Conservation (phyloP, 2,329 filamentous ascomycete species). For the Fusarium falciforme region DNA sequence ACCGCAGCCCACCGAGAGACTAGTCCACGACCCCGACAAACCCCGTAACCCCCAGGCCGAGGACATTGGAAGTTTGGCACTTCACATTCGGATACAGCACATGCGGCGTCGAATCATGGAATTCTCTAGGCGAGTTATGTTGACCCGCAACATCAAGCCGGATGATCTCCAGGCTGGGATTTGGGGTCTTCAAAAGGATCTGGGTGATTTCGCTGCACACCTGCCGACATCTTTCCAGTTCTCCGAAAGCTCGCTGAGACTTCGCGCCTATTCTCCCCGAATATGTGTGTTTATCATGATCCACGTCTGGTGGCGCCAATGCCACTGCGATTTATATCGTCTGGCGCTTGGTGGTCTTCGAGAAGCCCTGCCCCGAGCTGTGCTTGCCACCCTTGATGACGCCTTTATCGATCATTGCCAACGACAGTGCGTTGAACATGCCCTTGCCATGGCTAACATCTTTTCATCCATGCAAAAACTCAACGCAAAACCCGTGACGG, state of each 20-base stretch:
- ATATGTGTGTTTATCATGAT: constrained; percentile 71
- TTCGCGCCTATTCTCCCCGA: constrained; percentile 67
- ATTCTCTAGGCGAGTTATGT: constrained; percentile 59
- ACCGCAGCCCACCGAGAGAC: constrained; percentile 64
- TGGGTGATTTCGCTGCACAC: constrained; percentile 64
- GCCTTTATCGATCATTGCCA: constrained; percentile 63
- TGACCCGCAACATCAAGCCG: constrained; percentile 53
- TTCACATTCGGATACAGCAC: constrained; percentile 67
- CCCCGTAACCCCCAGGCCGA: constrained; percentile 55
- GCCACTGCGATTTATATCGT: constrained; percentile 67
- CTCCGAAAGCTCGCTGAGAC: constrained; percentile 65
- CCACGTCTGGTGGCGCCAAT: constrained; percentile 69
- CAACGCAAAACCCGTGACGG: constrained; percentile 63
- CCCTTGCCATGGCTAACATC: constrained; percentile 66
- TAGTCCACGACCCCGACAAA: constrained; percentile 58
- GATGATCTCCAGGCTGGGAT: constrained; percentile 58
- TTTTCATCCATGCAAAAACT: constrained; percentile 64
- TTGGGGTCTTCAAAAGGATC: constrained; percentile 60
- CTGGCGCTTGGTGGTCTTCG: constrained; percentile 63
- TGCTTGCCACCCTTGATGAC: constrained; percentile 59
- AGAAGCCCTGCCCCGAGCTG: constrained; percentile 59
- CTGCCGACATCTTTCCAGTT: constrained; percentile 68
- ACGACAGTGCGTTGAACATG: constrained; percentile 64
- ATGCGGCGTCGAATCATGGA: constrained; percentile 66
- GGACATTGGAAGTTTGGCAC: constrained; percentile 65